Evolutionary conservation across 2,329 filamentous ascomycete species (phyloP), one percentile per base, ranked within the genome.

Genomic region (Cryphonectria naterciae): DNA sequence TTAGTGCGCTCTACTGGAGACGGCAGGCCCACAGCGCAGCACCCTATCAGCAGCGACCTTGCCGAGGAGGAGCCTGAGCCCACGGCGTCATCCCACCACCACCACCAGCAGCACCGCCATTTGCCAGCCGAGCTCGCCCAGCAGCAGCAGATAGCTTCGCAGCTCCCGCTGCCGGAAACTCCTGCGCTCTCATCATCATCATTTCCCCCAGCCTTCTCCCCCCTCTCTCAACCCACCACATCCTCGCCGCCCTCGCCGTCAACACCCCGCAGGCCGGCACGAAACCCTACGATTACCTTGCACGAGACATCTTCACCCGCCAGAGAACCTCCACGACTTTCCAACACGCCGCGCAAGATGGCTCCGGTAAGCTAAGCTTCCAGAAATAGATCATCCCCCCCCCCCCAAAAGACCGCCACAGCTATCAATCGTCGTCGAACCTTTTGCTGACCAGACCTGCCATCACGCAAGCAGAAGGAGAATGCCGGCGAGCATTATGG

Each of bases 351-450:
- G 77, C 77, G 79, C 82, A 86, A 81, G 76, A 88, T 88, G 86
- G 83, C 86, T 82, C 83, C 86, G 77, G 86, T 88, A 86, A 83
- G 86, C 61, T 46, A 43, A 64, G 61, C 82, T 79, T 73, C 74
- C 72, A 54, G 65, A 67, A 60, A 68, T 70, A 63, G 70, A 68
- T 49, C 46, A n/a, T n/a, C 46, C 62, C 69, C 58, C 66, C 52
- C 61, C 54, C 39, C 32, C 37, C 35, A 28, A 39, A 10, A 1
- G 37, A 35, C 69, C 65, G 60, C 67, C 32, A 58, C 46, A 37
- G n/a, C 67, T 62, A 65, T 67, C 74, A 7, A 49, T 32, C 32
- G 32, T 58, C 68, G 73, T 65, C 67, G 70, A 61, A 60, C 68
- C 71, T 65, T 1, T 65, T 43, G 49, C 71, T 73, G 66, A 73